Conservation (phyloP, 345 rosid genomes). For the Gossypium turneri region DNA sequence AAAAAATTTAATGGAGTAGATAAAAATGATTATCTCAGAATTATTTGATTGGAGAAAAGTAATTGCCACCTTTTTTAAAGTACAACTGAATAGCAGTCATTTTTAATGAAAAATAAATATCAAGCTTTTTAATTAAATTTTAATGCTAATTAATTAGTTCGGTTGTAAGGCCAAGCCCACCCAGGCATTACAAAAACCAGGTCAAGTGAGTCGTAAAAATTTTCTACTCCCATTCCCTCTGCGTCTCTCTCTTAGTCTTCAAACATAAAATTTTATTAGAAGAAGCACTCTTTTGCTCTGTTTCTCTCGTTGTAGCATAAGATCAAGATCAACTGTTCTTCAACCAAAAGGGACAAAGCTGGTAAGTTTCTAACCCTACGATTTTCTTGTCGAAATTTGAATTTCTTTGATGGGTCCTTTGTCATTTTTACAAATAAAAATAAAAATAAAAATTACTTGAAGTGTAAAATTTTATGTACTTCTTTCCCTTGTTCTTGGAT, state of each 20-base stretch:
- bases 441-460: neutral
- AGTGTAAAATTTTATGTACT: neutral
- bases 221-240: neutral
- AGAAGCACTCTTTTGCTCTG: no score
- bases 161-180: neutral
- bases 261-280: neutral
- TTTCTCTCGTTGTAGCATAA: neutral
- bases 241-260: neutral
- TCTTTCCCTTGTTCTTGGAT: neutral
- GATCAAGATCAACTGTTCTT: neutral
- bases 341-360: neutral
- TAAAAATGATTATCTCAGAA: no score
- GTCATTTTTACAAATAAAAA: neutral
- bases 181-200: neutral
- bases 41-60: no score
- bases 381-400: neutral
- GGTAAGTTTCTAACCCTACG: constrained; percentile 1
- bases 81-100: neutral
- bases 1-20: no score
- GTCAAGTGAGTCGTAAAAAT: neutral
- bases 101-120: neutral
- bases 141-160: neutral
- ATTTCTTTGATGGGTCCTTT: neutral
- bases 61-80: neutral
- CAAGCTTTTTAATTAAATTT: neutral